These are phyloP conservation scores for Liriodendron chinense DNA, from an alignment of 164 flowering plant species.

Conservation along the genomic window DNA sequence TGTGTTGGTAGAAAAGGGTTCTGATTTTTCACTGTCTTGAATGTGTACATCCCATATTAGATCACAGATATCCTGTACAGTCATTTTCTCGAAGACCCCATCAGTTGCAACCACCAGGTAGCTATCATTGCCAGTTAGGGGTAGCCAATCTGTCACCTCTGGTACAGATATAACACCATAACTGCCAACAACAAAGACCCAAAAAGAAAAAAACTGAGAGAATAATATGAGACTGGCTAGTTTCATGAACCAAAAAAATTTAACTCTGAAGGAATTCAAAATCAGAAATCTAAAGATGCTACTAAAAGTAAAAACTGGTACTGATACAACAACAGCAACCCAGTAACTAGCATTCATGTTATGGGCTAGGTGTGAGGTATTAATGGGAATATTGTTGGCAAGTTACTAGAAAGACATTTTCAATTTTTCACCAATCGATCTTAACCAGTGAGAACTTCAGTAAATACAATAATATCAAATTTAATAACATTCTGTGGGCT, in stretches of 20 bases:
- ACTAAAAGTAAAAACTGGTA: neutral
- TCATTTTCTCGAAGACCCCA: constrained; percentile 84
- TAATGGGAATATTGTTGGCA: too few species aligned
- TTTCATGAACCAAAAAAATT: neutral
- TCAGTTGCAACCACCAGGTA: constrained; percentile 91
- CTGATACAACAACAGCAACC: neutral
- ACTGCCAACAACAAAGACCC: constrained; percentile 36
- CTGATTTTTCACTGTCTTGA: constrained; percentile 22
- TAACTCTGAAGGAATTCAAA: neutral
- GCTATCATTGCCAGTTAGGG: constrained; percentile 65
- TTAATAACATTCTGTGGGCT: too few species aligned
- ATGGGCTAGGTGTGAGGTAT: neutral
- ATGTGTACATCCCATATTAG: constrained; percentile 58
- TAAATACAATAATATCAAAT: too few species aligned
- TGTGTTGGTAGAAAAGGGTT: constrained; percentile 37
- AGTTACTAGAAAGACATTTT: too few species aligned
- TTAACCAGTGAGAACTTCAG: too few species aligned
- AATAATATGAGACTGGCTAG: constrained; percentile 2
- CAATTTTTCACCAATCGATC: too few species aligned
- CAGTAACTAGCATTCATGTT: too few species aligned
- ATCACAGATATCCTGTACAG: constrained; percentile 86
- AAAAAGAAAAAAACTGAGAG: constrained; percentile 6
- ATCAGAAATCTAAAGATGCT: neutral
- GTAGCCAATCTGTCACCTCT: constrained; percentile 90
- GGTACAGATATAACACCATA: constrained; percentile 91